A percentile compares a stretch with the other conserved stretches of the same genome.
Conservation (phyloP, 306 rosid species). For the Lithocarpus polystachyus region DNA sequence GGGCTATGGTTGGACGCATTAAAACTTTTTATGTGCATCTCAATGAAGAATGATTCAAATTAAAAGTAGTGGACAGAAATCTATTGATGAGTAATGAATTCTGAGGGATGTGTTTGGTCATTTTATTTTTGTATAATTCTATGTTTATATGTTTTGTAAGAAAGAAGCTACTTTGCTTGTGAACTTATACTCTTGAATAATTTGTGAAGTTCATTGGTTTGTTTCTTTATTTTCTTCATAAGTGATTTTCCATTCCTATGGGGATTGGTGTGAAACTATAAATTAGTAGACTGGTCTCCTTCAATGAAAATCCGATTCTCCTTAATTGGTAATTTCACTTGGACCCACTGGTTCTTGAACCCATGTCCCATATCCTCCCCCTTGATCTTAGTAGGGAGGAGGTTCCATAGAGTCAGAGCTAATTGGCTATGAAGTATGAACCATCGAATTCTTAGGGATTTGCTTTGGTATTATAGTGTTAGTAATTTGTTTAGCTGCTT, state of each 20-base stretch:
- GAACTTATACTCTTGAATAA: neutral
- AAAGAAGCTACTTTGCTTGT: neutral
- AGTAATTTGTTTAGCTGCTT: no score
- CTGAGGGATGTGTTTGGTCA: conserved; percentile 43
- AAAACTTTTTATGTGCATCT: neutral
- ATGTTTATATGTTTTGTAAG: neutral
- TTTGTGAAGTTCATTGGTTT: neutral
- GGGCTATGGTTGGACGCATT: neutral
- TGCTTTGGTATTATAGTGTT: no score
- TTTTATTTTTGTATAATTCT: neutral
- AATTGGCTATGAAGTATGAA: neutral
- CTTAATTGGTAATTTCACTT: neutral
- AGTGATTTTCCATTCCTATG: neutral
- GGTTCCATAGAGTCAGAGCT: neutral
- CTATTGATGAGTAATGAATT: conserved; percentile 34
- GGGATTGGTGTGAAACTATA: neutral
- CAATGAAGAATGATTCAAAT: neutral
- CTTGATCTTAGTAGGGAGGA: neutral
- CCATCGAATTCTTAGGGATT: no score
- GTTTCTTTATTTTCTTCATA: neutral
- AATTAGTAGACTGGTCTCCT: neutral
- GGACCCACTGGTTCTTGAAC: neutral
- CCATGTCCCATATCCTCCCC: neutral
- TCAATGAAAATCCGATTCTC: neutral
- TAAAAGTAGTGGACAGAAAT: neutral